Evolutionary conservation across 768 basidiomycete species (phyloP).

Genomic region (Leucosporidium yakuticum): DNA sequence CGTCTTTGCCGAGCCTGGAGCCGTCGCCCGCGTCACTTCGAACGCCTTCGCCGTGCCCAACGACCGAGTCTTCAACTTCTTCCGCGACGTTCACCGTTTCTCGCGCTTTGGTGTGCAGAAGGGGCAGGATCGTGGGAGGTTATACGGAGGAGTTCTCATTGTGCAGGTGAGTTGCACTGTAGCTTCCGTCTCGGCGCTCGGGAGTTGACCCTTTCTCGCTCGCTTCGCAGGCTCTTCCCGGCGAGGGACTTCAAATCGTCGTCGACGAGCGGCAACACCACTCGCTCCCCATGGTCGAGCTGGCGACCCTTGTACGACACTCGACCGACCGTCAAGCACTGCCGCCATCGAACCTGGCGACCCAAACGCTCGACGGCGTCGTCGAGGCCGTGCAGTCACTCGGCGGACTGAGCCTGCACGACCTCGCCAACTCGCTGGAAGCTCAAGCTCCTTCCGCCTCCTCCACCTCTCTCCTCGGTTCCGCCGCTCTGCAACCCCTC

Average conservation of each 20-base stretch:
- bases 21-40: conserved; percentile 23
- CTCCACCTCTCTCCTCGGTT: neutral
- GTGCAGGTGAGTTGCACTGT: conserved; percentile 11
- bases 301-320: conserved; percentile 16
- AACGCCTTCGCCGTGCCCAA: conserved; percentile 25
- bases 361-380: conserved; percentile 8
- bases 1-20: conserved; percentile 27
- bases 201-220: too few relatives aligned
- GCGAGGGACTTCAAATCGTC: conserved; percentile 29
- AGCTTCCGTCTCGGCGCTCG: too few relatives aligned
- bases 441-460: neutral
- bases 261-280: conserved; percentile 30
- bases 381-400: neutral
- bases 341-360: neutral
- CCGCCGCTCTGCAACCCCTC: conserved; percentile 4
- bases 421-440: neutral
- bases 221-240: conserved; percentile 15
- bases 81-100: conserved; percentile 29
- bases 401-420: conserved; percentile 19
- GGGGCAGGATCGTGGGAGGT: conserved; percentile 17
- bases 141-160: conserved; percentile 29
- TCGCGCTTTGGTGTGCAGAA: conserved; percentile 23
- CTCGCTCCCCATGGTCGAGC: conserved; percentile 29
- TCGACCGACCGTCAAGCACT: neutral
- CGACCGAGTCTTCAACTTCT: conserved; percentile 28